These are phyloP conservation scores for Rhodotorula mucilaginosa DNA, from an alignment of 1,284 basidiomycete species.

Conservation along the genomic window DNA sequence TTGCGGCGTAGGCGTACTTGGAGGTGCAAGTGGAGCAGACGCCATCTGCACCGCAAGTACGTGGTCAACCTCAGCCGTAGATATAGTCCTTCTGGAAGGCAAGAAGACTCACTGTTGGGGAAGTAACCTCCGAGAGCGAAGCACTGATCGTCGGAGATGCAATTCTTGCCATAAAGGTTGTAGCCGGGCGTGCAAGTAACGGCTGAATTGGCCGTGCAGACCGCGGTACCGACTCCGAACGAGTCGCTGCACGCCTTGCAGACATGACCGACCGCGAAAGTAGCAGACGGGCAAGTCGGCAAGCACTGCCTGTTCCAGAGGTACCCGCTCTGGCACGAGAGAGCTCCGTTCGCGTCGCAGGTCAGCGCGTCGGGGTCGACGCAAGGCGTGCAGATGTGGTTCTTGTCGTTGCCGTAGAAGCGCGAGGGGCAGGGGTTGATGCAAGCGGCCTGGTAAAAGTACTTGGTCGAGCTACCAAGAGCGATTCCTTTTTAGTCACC, in stretches of 20 bases:
- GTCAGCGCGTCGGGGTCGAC: constrained; percentile 5
- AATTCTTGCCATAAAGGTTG: background rate
- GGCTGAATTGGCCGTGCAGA: background rate
- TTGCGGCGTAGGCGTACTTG: background rate
- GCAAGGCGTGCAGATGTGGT: constrained; percentile 6
- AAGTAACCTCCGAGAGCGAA: background rate
- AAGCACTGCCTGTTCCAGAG: constrained; percentile 3
- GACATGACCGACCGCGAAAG: background rate
- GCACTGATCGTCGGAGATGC: background rate
- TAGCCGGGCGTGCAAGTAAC: background rate
- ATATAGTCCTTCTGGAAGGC: no score
- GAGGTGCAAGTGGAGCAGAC: background rate
- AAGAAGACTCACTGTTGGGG: background rate
- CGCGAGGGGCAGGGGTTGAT: constrained; percentile 7
- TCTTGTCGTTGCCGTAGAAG: background rate
- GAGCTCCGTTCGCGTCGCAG: background rate
- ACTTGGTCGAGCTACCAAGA: background rate
- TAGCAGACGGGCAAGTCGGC: background rate
- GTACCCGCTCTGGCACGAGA: background rate
- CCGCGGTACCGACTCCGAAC: background rate
- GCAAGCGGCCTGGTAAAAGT: constrained; percentile 2
- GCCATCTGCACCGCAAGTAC: background rate
- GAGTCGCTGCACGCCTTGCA: background rate
- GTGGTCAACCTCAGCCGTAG: background rate
- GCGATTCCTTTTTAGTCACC: no score